Evolutionary conservation across 2,329 filamentous ascomycete species (phyloP).

Genomic region (Hymenoscyphus occultus): DNA sequence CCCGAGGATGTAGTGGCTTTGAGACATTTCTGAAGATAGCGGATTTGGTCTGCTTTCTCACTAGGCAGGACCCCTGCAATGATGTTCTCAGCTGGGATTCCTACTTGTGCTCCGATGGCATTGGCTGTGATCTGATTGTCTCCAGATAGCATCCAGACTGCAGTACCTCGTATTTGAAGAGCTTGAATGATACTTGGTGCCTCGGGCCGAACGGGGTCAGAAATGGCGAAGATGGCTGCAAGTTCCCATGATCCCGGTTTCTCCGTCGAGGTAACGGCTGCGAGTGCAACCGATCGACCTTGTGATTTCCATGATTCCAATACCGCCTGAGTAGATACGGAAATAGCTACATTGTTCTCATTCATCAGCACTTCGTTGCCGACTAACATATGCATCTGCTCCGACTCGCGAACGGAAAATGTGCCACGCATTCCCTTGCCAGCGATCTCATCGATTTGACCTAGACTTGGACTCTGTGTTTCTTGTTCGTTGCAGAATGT

Average conservation of each 20-base stretch:
- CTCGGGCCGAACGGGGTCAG: conserved; percentile 77
- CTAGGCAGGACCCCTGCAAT: conserved; percentile 84
- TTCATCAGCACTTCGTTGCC: conserved; percentile 72
- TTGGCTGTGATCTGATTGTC: conserved; percentile 84
- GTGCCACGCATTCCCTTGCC: conserved; percentile 67
- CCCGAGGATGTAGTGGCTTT: conserved; percentile 18
- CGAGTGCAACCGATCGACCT: conserved; percentile 63
- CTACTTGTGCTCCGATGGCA: conserved; percentile 72
- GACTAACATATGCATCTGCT: conserved; percentile 52
- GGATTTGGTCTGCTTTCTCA: conserved; percentile 73
- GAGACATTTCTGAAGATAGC: conserved; percentile 50
- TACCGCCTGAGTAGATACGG: conserved; percentile 35
- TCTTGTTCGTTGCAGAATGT: conserved; percentile 51
- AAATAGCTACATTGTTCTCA: conserved; percentile 45
- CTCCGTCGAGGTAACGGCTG: conserved; percentile 42
- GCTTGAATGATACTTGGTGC: conserved; percentile 61
- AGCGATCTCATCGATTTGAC: conserved; percentile 61
- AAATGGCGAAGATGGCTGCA: conserved; percentile 67
- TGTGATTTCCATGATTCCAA: conserved; percentile 58
- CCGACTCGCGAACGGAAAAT: conserved; percentile 38
- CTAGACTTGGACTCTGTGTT: conserved; percentile 36
- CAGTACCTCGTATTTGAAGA: conserved; percentile 62
- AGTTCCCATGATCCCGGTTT: conserved; percentile 47
- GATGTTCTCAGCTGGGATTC: conserved; percentile 70
- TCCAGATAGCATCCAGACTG: conserved; percentile 89